A percentile compares a stretch with the other conserved stretches of the same genome.
phyloP scores from a whole-genome alignment of 2,329 filamentous ascomycete genomes.

The Coccinonectria pachysandricola region DNA sequence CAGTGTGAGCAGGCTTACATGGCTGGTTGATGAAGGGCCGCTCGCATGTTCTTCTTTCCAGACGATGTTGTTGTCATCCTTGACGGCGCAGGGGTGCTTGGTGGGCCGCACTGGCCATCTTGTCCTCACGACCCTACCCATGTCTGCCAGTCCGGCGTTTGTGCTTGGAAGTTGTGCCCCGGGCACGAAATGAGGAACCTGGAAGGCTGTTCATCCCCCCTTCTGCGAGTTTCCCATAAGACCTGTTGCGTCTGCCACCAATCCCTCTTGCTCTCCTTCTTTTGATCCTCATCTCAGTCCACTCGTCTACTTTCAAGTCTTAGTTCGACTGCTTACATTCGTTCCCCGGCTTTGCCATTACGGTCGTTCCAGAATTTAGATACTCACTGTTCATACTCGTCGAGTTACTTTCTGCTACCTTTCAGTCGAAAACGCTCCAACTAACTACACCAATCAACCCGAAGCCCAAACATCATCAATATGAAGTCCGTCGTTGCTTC shows the following conservation, averaged over 20 bases:
- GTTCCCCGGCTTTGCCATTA: conserved; percentile 18
- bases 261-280: conserved; percentile 6
- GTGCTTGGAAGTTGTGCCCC: conserved; percentile 13
- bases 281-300: conserved; percentile 9
- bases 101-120: conserved; percentile 13
- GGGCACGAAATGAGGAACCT: conserved; percentile 10
- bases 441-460: conserved; percentile 9
- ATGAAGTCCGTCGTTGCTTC: conserved; percentile 38
- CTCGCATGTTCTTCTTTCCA: no score
- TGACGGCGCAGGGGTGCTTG: conserved; percentile 15
- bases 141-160: conserved; percentile 20
- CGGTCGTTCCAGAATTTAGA: conserved; percentile 20
- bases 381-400: conserved; percentile 11
- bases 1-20: no score
- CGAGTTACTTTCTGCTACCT: conserved; percentile 25
- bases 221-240: conserved; percentile 17
- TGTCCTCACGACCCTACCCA: conserved; percentile 9
- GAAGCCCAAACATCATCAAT: conserved; percentile 21
- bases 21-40: no score
- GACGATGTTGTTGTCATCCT: no score
- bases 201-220: conserved; percentile 15
- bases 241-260: conserved; percentile 17
- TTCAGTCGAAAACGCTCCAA: conserved; percentile 15
- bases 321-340: conserved; percentile 13
- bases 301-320: conserved; percentile 15